These are phyloP conservation scores for Rhynchosporium graminicola DNA, from an alignment of 2,329 filamentous ascomycete genomes.

Conservation along the genomic window DNA sequence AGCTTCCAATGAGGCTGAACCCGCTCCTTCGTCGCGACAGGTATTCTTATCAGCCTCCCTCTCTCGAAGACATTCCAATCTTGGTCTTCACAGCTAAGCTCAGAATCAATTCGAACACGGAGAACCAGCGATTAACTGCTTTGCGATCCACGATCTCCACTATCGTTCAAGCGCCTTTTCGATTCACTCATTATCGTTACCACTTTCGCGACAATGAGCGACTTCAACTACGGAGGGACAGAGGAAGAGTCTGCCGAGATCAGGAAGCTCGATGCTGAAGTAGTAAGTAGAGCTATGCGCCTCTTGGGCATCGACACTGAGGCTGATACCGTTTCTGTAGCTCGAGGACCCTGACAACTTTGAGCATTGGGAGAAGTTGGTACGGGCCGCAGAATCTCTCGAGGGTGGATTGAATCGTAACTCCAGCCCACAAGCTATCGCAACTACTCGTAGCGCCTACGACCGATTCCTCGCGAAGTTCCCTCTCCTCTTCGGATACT, in stretches of 20 bases:
- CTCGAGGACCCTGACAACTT: constrained; percentile 79
- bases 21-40: constrained; percentile 3
- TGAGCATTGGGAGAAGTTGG: constrained; percentile 90
- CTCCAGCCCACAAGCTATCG: constrained; percentile 90
- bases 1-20: constrained; percentile 24
- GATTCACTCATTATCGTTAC: constrained; percentile 7
- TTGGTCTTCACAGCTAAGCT: background rate
- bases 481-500: constrained; percentile 94
- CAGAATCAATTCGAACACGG: background rate
- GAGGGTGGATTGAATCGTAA: constrained; percentile 96
- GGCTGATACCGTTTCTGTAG: constrained; percentile 29
- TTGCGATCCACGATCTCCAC: background rate
- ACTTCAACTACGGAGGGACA: constrained; percentile 71
- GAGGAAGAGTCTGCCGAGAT: constrained; percentile 84
- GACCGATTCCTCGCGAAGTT: constrained; percentile 94
- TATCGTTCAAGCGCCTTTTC: background rate
- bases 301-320: background rate
- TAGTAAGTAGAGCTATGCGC: constrained; percentile 58
- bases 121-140: background rate
- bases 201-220: constrained; percentile 56
- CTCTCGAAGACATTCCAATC: background rate
- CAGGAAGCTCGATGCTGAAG: constrained; percentile 73
- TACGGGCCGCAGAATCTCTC: constrained; percentile 77
- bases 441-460: constrained; percentile 82
- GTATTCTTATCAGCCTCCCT: constrained; percentile 7